These are phyloP conservation scores for Neospermospora avenae DNA, from an alignment of 2,329 filamentous ascomycete species.

Conservation along the genomic window DNA sequence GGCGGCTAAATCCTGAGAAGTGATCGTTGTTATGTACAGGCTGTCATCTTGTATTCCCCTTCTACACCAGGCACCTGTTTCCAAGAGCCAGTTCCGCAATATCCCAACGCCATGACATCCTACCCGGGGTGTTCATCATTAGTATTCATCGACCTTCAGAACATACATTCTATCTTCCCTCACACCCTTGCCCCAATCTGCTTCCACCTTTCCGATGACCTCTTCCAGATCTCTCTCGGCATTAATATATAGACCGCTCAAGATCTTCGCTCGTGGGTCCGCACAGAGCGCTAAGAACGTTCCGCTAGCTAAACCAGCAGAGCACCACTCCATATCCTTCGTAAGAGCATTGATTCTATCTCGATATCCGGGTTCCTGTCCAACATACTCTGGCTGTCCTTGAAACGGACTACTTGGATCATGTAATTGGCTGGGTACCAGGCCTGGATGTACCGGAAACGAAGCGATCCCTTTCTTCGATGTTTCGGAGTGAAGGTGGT, in stretches of 20 bases:
- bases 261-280: conserved; percentile 16
- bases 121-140: neutral
- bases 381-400: conserved; percentile 12
- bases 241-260: conserved; percentile 26
- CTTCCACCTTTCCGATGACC: conserved; percentile 18
- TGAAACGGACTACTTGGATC: conserved; percentile 9
- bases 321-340: conserved; percentile 15
- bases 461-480: conserved; percentile 22
- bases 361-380: conserved; percentile 13
- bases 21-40: neutral
- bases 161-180: conserved; percentile 22
- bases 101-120: neutral
- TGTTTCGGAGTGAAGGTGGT: conserved; percentile 22
- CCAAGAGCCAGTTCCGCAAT: neutral
- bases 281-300: conserved; percentile 25
- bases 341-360: neutral
- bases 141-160: conserved; percentile 27
- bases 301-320: conserved; percentile 21
- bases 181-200: conserved; percentile 14
- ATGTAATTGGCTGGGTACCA: conserved; percentile 19
- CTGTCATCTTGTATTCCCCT: neutral
- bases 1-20: neutral
- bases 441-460: conserved; percentile 24
- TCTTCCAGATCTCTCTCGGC: conserved; percentile 34
- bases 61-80: neutral